Evolutionary conservation across 2,329 filamentous ascomycete species (phyloP), one percentile per base, ranked within the genome.

Genomic region (Exophiala aquamarina): DNA sequence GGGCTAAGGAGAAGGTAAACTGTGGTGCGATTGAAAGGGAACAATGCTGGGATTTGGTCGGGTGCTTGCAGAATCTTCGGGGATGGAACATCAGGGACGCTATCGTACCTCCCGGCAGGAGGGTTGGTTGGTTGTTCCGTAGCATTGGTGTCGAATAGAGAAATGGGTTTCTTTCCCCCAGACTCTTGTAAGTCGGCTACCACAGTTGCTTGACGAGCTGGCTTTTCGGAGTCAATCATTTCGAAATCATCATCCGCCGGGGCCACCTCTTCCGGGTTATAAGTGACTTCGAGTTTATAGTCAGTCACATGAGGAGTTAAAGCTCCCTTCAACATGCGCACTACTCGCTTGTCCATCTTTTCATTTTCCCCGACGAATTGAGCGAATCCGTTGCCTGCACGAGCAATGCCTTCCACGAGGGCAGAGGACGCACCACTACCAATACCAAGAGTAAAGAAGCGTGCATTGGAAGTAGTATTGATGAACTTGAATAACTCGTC

Each of bases 271-370:
- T 60, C 60, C 19, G 57, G 61, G 6, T 60, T 64, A 55, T 86
- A 87, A 44, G 81, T 77, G 50, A 88, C 67, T 58, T 85, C 80
- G 1, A 89, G 67, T 0, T 70, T 74, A 59, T 83, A 87, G 59
- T 87, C 77, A 13, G 68, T 75, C 35, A 87, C 71, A 52, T 88
- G 84, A 0, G 84, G 83, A 2, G 78, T 81, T 15, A 89, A 65
- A 0, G 84, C 81, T 0, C 79, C 85, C 60, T 86, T 87, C 47
- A 90, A 70, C 86, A 90, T 89, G 2, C 86, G 77, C 2, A 89
- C 74, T 1, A 89, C 75, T 61, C 86, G 86, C 54, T 70, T 77
- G 57, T 86, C 81, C 66, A 88, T 79, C 59, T 83, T 81, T 61
- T 89, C 86, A 1, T 76, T 68, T 5, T 79, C 66, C 1, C 71